Percentiles rank a stretch among this genome's conserved stretches.
These are phyloP conservation scores for Phalaenopsis equestris DNA, from an alignment of 106 monocot genomes.

Conservation along the genomic window DNA sequence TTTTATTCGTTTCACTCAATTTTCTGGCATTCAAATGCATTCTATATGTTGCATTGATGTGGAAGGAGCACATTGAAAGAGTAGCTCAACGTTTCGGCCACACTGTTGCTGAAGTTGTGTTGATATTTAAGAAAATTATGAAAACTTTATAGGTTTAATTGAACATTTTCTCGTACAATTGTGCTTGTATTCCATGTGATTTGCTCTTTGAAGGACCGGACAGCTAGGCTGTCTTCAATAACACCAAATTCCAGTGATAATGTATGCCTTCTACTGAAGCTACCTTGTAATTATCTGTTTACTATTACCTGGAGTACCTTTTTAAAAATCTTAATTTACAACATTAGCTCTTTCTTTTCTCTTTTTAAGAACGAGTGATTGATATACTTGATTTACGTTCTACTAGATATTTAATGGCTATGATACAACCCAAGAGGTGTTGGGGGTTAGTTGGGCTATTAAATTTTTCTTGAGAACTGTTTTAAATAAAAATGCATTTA, in stretches of 20 bases:
- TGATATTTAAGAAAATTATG: background rate
- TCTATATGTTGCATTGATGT: background rate
- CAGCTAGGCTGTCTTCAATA: background rate
- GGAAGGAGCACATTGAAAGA: background rate
- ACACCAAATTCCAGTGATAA: background rate
- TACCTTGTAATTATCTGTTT: background rate
- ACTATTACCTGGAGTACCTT: background rate
- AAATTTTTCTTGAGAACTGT: too few species aligned
- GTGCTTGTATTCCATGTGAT: background rate
- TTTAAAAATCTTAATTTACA: background rate
- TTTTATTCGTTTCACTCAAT: too few species aligned
- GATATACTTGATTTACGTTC: background rate
- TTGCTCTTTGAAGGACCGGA: background rate
- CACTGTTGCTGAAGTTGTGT: background rate
- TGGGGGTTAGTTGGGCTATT: too few species aligned
- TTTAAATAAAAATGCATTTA: too few species aligned
- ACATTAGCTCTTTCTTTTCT: background rate
- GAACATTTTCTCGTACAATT: background rate
- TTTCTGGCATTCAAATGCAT: too few species aligned
- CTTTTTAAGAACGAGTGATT: background rate
- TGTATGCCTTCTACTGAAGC: background rate
- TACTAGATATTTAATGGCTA: background rate
- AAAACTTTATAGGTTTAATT: background rate
- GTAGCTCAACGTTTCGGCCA: background rate
- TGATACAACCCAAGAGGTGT: too few species aligned